Percentiles rank a stretch among this genome's conserved stretches.
These are phyloP conservation scores for Claviceps digitariae DNA, from an alignment of 2,329 filamentous ascomycete genomes.

Conservation along the genomic window DNA sequence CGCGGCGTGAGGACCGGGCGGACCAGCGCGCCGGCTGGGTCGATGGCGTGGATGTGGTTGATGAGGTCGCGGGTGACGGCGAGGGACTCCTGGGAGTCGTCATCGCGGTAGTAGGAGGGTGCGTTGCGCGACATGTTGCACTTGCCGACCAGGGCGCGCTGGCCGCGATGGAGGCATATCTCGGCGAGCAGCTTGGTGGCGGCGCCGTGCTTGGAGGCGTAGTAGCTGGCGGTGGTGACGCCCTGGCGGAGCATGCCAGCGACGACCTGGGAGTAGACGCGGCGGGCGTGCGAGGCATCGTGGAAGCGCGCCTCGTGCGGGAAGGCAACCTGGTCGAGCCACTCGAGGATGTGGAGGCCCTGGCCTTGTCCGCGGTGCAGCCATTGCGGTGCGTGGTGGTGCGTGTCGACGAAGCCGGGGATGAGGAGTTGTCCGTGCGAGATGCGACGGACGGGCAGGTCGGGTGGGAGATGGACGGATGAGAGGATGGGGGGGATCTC, in stretches of 20 bases:
- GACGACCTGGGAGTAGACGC: constrained; percentile 38
- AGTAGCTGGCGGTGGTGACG: constrained; percentile 49
- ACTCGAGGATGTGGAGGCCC: constrained; percentile 43
- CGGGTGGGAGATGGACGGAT: constrained; percentile 3
- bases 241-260: constrained; percentile 47
- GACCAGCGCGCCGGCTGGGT: constrained; percentile 30
- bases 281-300: constrained; percentile 37
- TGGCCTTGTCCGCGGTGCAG: constrained; percentile 34
- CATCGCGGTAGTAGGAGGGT: constrained; percentile 40
- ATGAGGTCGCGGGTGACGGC: constrained; percentile 36
- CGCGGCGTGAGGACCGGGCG: constrained; percentile 41
- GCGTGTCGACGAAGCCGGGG: constrained; percentile 51
- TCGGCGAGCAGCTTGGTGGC: constrained; percentile 45
- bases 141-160: constrained; percentile 48
- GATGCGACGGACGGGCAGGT: constrained; percentile 13
- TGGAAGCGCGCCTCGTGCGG: constrained; percentile 48
- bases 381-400: constrained; percentile 53
- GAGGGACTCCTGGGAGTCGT: constrained; percentile 31
- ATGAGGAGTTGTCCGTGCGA: constrained; percentile 36
- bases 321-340: constrained; percentile 52
- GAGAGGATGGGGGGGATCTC: constrained; percentile 8
- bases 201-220: constrained; percentile 39
- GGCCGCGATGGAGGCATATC: constrained; percentile 35
- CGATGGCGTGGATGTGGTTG: constrained; percentile 28
- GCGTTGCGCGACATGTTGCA: constrained; percentile 48